Evolutionary conservation across 192 early-diverging fungal genomes (phyloP), one percentile per base, ranked within the genome.

Genomic region (Backusella tuberculispora): DNA sequence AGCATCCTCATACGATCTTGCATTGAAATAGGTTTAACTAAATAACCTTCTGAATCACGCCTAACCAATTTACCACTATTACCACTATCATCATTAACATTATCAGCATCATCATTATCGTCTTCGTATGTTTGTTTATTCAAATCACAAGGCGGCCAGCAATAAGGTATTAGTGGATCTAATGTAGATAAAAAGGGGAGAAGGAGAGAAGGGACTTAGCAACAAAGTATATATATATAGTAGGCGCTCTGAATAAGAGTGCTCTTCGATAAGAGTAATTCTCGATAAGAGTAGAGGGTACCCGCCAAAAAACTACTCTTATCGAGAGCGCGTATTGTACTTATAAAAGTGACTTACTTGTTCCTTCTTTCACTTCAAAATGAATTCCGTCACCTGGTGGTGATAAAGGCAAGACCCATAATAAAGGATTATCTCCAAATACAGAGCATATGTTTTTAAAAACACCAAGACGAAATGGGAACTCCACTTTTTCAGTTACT

Each of bases 391-490:
- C 85, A 42, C 94, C 95, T 5, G 65, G 43, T 70, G 86, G 83
- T 2, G 66, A 71, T 60, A 82, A 77, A 9, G 95, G 95, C 66
- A 91, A 74, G 75, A 86, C 89, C 97, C 95, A 98, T 19, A 92
- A 76, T 75, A 88, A 71, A 5, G 82, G 64, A 68, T 74, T 81
- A 8, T 75, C 65, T 17, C 93, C 95, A 56, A 98, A 88, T 19
- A 96, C 88, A 14, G 82, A 74, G 63, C 86, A 83, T 40, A 96
- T 80, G 72, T 98, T 98, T 24, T 77, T 74, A 78, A 88, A 71
- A 13, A 81, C 56, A 7, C 95, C 94, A 19, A 96, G 71, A 78
- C 96, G 90, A 80, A 95, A 98, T 2, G 96, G 95, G 78, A 90
- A 95, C 29, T 83, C 76, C 10, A 81, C 67, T 80, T 86, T 42